Evolutionary conservation across 306 rosid species (phyloP), one percentile per base, ranked within the genome.

Genomic region (Acmispon strigosus): DNA sequence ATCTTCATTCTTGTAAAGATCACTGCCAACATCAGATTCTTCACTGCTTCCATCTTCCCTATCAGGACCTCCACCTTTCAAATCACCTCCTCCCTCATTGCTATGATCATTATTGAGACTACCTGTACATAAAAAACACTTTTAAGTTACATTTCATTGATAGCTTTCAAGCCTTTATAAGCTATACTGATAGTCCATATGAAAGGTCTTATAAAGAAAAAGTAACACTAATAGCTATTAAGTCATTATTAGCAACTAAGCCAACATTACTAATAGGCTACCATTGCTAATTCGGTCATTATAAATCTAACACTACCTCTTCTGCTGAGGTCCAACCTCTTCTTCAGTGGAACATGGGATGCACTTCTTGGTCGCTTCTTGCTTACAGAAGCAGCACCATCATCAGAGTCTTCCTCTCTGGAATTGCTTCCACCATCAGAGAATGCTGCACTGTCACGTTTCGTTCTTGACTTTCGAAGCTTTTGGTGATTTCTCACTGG

Each of bases 1-100:
- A 11, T 83, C 84, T 59, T 86, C 88, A 52, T 80, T 72, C 84
- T 77, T 86, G 84, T 86, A 88, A 2, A 86, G 90, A 73, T 88
- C 86, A 57, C 84, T 65, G 43, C 87, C 93, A 74, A 75, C 36
- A 43, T 83, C 87, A 76, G 90, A 88, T 47, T 86, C 90, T 12
- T 81, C 87, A 64, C 79, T 83, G 66, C 82, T 73, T 20, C 57
- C 81, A 42, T 41, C 78, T 27, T 79, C 81, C 19, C 19, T 41
- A 60, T 10, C 79, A 51, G 62, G 62, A 61, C 27, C 78, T 45
- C 59, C 74, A 69, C 51, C 51, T 6, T 69, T 52, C 47, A 22
- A 56, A 10, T 65, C 58, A 36, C 18, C 47, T 9, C 68, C 74
- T 72, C 65, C 68, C 3, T 72, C 24, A 49, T 66, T 69, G 13